Conservation (phyloP, 148 eudicot species). For the Vaccinium vitisidaea region DNA sequence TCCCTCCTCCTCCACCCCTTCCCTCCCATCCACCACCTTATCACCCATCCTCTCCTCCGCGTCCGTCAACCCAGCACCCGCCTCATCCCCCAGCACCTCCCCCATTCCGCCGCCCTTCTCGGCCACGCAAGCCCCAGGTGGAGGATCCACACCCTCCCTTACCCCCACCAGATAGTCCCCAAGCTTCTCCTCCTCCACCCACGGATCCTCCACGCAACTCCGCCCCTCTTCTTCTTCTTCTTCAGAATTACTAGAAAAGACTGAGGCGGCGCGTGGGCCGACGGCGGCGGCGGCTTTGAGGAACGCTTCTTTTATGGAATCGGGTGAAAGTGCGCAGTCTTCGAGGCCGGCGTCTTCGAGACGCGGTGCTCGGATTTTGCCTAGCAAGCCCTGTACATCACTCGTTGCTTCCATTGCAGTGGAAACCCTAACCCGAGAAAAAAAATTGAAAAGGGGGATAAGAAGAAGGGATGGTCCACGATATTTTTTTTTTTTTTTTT, state of each 20-base stretch:
- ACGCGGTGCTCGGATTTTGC: constrained; percentile 56
- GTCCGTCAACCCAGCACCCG: constrained; percentile 21
- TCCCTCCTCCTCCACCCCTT: constrained; percentile 18
- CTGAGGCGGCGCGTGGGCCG: constrained; percentile 38
- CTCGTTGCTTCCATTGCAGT: constrained; percentile 32
- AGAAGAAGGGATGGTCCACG: background rate
- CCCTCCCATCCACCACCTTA: constrained; percentile 29
- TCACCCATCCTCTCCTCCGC: constrained; percentile 24
- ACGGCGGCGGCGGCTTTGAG: constrained; percentile 73
- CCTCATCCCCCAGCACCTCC: constrained; percentile 28
- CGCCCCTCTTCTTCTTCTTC: constrained; percentile 21
- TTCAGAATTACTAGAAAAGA: constrained; percentile 22
- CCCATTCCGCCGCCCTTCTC: constrained; percentile 36
- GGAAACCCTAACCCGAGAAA: constrained; percentile 7
- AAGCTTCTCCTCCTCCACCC: constrained; percentile 1
- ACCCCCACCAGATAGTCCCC: constrained; percentile 35
- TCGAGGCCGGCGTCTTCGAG: constrained; percentile 91
- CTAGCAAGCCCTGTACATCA: constrained; percentile 20
- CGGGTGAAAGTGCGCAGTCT: constrained; percentile 80
- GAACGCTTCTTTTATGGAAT: constrained; percentile 69
- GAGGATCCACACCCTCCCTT: constrained; percentile 16
- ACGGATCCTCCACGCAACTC: constrained; percentile 34
- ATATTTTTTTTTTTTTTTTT: too few relatives aligned
- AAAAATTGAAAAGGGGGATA: background rate
- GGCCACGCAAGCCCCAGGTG: constrained; percentile 34